Evolutionary conservation across 345 rosid genomes (phyloP), one percentile per base, ranked within the genome.

Genomic region (Orychophragmus violaceus): DNA sequence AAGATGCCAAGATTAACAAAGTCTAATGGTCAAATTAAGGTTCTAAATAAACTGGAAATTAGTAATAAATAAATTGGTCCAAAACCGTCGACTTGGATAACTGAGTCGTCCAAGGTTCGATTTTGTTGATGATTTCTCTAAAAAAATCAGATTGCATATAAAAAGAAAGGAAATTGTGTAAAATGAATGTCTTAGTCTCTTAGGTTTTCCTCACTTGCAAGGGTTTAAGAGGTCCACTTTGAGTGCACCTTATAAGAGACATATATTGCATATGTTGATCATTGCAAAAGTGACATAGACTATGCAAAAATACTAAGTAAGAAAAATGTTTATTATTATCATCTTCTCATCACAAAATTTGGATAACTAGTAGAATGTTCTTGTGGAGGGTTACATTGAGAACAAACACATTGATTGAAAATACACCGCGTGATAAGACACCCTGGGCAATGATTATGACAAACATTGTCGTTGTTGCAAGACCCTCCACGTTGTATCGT

Each of bases 381-480:
- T 7, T 5, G 27, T 27, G 66, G 66, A 25, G 66, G 59, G 4
- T 27, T 2, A 59, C 74, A 69, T 2, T 4, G 23, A 49, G 59
- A 5, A 39, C 74, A 69, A 50, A 69, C 52, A 50, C 74, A 59
- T 60, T 69, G 66, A 17, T 21, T 59, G 32, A 68, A 68, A 57
- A 69, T 8, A 69, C 74, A 69, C 8, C 21, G 66, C 36, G 59
- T 59, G 22, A 36, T 2, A 2, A 0, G 3, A 49, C 59, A 59
- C 0, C 74, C 32, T 0, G 66, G 66, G 50, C 66, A 69, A 13
- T 6, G n/a, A 27, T 59, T 11, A 51, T 69, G 66, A 50, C 66
- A 69, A 27, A 10, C 14, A 37, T 69, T 59, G 17, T 69, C 66
- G 32, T 49, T 48, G 23, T 27, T 37, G 42, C 73, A 69, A 59